Evolutionary conservation across 2,329 filamentous ascomycete genomes (phyloP).

Genomic region (Zopfia rhizophila): DNA sequence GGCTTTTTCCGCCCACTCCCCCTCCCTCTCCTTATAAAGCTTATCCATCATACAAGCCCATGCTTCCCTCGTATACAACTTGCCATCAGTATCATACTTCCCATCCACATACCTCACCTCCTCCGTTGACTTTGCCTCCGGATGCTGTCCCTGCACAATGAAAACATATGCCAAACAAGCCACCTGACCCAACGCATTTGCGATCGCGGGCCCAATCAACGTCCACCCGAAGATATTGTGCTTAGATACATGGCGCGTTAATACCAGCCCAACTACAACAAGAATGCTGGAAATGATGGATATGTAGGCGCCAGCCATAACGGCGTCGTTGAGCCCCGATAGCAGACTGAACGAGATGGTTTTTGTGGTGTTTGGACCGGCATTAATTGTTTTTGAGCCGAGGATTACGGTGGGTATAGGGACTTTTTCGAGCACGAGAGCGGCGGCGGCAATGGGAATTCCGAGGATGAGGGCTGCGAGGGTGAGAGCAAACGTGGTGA

Average conservation of each 20-base stretch:
- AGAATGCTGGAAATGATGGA: conserved; percentile 9
- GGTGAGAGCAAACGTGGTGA: conserved; percentile 6
- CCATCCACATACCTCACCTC: conserved; percentile 8
- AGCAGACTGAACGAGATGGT: conserved; percentile 12
- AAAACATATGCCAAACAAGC: conserved; percentile 3
- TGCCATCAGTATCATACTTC: conserved; percentile 13
- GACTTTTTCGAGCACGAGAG: conserved; percentile 7
- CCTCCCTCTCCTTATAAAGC: conserved; percentile 6
- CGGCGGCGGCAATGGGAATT: conserved; percentile 6
- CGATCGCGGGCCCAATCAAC: conserved; percentile 1
- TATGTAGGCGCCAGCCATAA: conserved; percentile 11
- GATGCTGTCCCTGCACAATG: conserved; percentile 5
- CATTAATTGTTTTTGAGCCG: conserved; percentile 14
- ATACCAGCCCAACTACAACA: not conserved
- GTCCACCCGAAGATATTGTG: conserved; percentile 13
- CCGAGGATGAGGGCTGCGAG: conserved; percentile 5
- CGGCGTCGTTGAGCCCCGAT: conserved; percentile 10
- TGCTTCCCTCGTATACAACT: conserved; percentile 10
- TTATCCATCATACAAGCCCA: conserved; percentile 19
- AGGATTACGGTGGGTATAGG: conserved; percentile 9
- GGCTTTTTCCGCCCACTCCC: conserved; percentile 11
- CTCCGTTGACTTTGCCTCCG: conserved; percentile 5
- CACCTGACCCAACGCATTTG: conserved; percentile 12
- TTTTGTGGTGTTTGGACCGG: conserved; percentile 4
- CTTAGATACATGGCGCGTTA: not conserved